These are phyloP conservation scores for Fusarium sublunatum DNA, from an alignment of 2,329 filamentous ascomycete genomes.

Conservation along the genomic window DNA sequence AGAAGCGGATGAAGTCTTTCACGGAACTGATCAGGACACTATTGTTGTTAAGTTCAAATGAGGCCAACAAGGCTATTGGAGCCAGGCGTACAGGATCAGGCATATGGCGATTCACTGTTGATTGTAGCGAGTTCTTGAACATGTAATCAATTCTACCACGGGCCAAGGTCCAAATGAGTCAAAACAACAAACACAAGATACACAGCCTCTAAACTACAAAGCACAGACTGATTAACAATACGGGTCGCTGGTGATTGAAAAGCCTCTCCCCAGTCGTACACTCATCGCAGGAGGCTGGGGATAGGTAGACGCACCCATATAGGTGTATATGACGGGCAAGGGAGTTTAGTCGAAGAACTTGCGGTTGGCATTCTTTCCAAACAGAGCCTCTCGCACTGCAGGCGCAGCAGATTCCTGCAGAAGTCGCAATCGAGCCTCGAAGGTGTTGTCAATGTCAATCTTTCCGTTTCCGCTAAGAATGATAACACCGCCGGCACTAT, in stretches of 20 bases:
- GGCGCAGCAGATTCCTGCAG: conserved; percentile 88
- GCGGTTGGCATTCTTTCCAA: conserved; percentile 94
- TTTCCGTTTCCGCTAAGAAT: conserved; percentile 87
- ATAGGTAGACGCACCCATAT: conserved; percentile 24
- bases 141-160: conserved; percentile 44
- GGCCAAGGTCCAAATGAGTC: conserved; percentile 42
- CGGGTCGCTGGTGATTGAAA: conserved; percentile 38
- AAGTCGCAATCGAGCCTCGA: conserved; percentile 88
- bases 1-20: not conserved
- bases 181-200: conserved; percentile 45
- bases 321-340: conserved; percentile 10
- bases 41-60: conserved; percentile 39
- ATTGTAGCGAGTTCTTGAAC: conserved; percentile 34
- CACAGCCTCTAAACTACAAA: conserved; percentile 53
- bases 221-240: conserved; percentile 45
- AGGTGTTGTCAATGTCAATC: conserved; percentile 98
- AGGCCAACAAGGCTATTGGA: not conserved
- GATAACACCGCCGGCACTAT: conserved; percentile 83
- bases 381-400: conserved; percentile 84
- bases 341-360: conserved; percentile 86
- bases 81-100: not conserved
- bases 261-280: conserved; percentile 37
- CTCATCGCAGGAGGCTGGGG: conserved; percentile 27
- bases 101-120: conserved; percentile 5
- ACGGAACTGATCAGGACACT: conserved; percentile 25